Conservation (phyloP, 78 protist genomes). For the Tieghemostelium lacteum region DNA sequence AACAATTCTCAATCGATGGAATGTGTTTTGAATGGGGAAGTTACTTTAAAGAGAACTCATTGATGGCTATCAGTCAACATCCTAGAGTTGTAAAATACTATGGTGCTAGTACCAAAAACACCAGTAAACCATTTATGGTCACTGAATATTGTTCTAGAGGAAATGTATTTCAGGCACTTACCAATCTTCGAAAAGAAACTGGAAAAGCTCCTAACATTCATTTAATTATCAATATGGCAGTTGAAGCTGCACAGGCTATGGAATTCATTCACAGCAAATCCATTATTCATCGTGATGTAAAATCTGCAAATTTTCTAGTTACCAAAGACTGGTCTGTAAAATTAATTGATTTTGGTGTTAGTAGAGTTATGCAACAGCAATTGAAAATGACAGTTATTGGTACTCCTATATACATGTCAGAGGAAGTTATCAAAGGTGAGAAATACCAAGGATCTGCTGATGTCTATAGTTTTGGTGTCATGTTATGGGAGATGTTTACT, state of each 20-base stretch:
- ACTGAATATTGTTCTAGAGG: constrained; percentile 69
- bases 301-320: constrained; percentile 49
- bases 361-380: constrained; percentile 6
- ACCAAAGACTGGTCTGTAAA: constrained; percentile 40
- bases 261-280: constrained; percentile 49
- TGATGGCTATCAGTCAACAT: constrained; percentile 42
- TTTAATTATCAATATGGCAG: constrained; percentile 33
- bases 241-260: constrained; percentile 61
- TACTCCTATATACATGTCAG: constrained; percentile 62
- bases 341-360: constrained; percentile 58
- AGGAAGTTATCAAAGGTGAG: constrained; percentile 66
- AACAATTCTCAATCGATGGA: constrained; percentile 54
- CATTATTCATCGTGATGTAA: constrained; percentile 63
- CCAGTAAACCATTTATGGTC: constrained; percentile 59
- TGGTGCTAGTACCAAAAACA: constrained; percentile 54
- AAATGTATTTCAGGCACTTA: constrained; percentile 22
- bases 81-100: constrained; percentile 48
- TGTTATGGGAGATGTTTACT: constrained; percentile 77
- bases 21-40: constrained; percentile 54
- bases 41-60: constrained; percentile 26
- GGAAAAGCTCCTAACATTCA: neutral
- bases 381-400: constrained; percentile 38
- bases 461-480: constrained; percentile 57
- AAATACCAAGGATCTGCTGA: constrained; percentile 58
- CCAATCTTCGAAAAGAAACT: neutral